A percentile compares a stretch with the other conserved stretches of the same genome.
Evolutionary conservation across 2,329 filamentous ascomycete genomes (phyloP).

Genomic region (Stromatinia cepivora): DNA sequence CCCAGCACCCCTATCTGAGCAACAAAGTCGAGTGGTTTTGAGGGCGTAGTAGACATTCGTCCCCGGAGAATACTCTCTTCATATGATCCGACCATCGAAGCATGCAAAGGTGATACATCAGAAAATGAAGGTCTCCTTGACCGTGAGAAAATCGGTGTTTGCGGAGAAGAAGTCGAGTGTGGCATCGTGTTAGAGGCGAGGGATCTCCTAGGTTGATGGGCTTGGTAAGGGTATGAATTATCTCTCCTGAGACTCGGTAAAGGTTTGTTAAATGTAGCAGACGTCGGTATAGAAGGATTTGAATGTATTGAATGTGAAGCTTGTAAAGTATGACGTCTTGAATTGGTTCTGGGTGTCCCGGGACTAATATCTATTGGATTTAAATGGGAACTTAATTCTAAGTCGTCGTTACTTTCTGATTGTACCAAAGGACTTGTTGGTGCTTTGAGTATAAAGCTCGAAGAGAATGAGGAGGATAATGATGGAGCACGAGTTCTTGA

Average conservation of each 20-base stretch:
- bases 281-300: slow-evolving; percentile 43
- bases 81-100: slow-evolving; percentile 96
- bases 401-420: slow-evolving; percentile 79
- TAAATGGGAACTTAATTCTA: slow-evolving; percentile 60
- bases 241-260: slow-evolving; percentile 57
- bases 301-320: slow-evolving; percentile 55
- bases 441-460: slow-evolving; percentile 79
- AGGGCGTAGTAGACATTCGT: slow-evolving; percentile 94
- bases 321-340: slow-evolving; percentile 71
- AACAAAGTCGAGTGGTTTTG: slow-evolving; percentile 86
- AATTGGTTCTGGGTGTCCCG: slow-evolving; percentile 41
- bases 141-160: slow-evolving; percentile 52
- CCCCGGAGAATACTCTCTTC: slow-evolving; percentile 95
- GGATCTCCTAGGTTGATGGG: slow-evolving; percentile 76
- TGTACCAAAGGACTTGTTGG: slow-evolving; percentile 92
- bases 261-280: slow-evolving; percentile 47
- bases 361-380: slow-evolving; percentile 52
- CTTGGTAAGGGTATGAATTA: slow-evolving; percentile 68
- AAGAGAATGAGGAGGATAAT: slow-evolving; percentile 70
- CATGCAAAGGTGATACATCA: slow-evolving; percentile 76
- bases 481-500: slow-evolving; percentile 49
- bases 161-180: slow-evolving; percentile 46
- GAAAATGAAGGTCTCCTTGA: slow-evolving; percentile 70
- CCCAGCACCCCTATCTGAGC: slow-evolving; percentile 95
- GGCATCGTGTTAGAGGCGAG: slow-evolving; percentile 59